Evolutionary conservation across 805 yeast genomes (phyloP).

Genomic region (Wickerhamomyces pijperi): DNA sequence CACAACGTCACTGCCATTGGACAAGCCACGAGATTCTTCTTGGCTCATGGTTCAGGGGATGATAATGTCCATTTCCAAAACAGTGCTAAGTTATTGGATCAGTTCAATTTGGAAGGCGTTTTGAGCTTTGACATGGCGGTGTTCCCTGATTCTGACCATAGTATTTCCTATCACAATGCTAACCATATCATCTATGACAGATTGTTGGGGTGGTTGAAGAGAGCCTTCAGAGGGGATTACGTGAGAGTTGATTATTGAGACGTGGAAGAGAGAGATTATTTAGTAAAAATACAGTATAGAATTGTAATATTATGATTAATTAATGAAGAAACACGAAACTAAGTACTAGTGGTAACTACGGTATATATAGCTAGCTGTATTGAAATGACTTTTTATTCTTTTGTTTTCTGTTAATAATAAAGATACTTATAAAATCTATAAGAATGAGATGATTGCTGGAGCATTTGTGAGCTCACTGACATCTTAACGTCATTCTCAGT

Average conservation of each 20-base stretch:
- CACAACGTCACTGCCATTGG: constrained; percentile 45
- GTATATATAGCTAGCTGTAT: too few species aligned
- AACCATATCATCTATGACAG: constrained; percentile 59
- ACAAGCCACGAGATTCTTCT: constrained; percentile 51
- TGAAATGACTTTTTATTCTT: too few species aligned
- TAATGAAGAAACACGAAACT: too few species aligned
- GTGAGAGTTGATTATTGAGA: constrained; percentile 8
- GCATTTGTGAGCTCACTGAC: too few species aligned
- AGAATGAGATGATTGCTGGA: too few species aligned
- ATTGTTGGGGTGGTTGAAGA: constrained; percentile 49
- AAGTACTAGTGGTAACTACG: too few species aligned
- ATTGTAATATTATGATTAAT: too few species aligned
- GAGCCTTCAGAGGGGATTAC: constrained; percentile 45
- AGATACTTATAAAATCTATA: too few species aligned
- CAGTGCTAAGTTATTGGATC: constrained; percentile 66
- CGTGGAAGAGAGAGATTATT: too few species aligned
- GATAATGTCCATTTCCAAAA: constrained; percentile 96
- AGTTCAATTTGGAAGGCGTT: constrained; percentile 56
- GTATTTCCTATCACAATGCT: constrained; percentile 64
- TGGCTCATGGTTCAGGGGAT: constrained; percentile 96
- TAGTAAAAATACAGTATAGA: neutral
- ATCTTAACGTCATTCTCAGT: too few species aligned
- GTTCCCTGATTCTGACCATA: constrained; percentile 76
- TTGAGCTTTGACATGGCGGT: constrained; percentile 75
- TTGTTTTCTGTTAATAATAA: too few species aligned